A percentile compares a stretch with the other conserved stretches of the same genome.
Conservation (phyloP, 2,329 filamentous ascomycete genomes). For the Colletotrichum spinosum region DNA sequence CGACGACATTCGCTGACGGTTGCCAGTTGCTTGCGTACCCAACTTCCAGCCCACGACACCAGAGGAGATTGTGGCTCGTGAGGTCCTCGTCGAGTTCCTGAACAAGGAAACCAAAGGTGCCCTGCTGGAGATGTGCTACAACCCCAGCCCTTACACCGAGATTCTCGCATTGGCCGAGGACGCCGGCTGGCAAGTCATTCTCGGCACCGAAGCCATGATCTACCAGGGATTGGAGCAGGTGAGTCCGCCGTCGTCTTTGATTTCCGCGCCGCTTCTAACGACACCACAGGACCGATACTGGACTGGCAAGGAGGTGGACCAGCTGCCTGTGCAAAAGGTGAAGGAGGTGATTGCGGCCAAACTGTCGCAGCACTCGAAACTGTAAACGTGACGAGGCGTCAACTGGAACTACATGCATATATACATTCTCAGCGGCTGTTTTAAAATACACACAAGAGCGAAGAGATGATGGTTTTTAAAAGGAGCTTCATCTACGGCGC, state of each 20-base stretch:
- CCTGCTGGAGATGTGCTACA: constrained; percentile 87
- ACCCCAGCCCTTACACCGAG: constrained; percentile 76
- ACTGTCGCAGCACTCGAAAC: constrained; percentile 50
- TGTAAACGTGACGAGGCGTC: constrained; percentile 37
- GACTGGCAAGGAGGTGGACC: constrained; percentile 70
- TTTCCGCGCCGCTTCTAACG: constrained; percentile 5
- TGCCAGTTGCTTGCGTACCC: constrained; percentile 75
- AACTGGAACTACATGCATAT: constrained; percentile 17
- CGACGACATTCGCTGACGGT: too few relatives aligned
- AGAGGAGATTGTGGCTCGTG: constrained; percentile 70
- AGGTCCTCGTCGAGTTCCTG: constrained; percentile 63
- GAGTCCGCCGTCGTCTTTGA: constrained; percentile 5
- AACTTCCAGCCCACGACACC: constrained; percentile 77
- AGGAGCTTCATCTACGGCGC: too few relatives aligned
- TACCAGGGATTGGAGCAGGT: constrained; percentile 80
- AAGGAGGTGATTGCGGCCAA: constrained; percentile 62
- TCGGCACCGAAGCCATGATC: constrained; percentile 82
- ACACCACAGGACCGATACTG: constrained; percentile 61
- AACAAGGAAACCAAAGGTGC: constrained; percentile 69
- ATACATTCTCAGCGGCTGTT: constrained; percentile 29
- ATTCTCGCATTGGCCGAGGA: constrained; percentile 71
- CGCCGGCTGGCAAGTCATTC: constrained; percentile 77
- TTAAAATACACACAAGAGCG: constrained; percentile 17
- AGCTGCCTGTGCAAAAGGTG: constrained; percentile 70
- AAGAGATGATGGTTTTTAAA: too few relatives aligned